phyloP scores from a whole-genome alignment of 1,139 yeast species.

The Magnusiomyces clavatus region DNA sequence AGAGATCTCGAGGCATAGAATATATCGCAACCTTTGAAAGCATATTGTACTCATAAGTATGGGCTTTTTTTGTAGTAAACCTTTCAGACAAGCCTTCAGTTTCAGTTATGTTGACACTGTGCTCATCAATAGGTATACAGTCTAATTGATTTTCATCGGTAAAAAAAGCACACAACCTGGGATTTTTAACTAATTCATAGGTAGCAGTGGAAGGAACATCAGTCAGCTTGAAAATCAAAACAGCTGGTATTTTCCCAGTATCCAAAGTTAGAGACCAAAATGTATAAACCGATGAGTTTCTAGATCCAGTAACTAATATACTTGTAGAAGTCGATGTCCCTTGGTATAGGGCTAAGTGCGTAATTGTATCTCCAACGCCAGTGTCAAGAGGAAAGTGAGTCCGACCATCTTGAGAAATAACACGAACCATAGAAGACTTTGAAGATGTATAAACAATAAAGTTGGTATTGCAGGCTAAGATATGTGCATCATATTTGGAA shows the following conservation, averaged over 20 bases:
- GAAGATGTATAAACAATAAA: constrained; percentile 29
- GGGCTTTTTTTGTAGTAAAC: too few species aligned
- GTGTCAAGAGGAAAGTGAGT: constrained; percentile 18
- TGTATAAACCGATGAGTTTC: background rate
- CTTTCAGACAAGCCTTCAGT: too few species aligned
- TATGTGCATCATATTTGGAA: constrained; percentile 20
- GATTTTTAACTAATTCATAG: background rate
- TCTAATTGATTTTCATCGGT: too few species aligned
- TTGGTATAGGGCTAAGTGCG: constrained; percentile 3
- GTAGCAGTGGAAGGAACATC: background rate
- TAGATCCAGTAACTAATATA: background rate
- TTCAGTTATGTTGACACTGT: too few species aligned
- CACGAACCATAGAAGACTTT: constrained; percentile 22
- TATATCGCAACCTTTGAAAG: too few species aligned
- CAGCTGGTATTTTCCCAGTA: background rate
- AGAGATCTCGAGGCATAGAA: too few species aligned
- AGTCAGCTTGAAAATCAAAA: background rate
- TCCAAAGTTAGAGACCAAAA: constrained; percentile 1
- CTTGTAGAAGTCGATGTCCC: constrained; percentile 4
- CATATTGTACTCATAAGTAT: too few species aligned
- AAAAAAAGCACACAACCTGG: too few species aligned
- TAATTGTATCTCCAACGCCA: background rate
- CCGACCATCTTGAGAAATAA: constrained; percentile 25
- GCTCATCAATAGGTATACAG: too few species aligned
- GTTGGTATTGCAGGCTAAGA: constrained; percentile 26